Percentiles rank a stretch among this genome's conserved stretches.
phyloP scores from a whole-genome alignment of 2,329 filamentous ascomycete genomes.

The Ophiosphaerella herpotricha region DNA sequence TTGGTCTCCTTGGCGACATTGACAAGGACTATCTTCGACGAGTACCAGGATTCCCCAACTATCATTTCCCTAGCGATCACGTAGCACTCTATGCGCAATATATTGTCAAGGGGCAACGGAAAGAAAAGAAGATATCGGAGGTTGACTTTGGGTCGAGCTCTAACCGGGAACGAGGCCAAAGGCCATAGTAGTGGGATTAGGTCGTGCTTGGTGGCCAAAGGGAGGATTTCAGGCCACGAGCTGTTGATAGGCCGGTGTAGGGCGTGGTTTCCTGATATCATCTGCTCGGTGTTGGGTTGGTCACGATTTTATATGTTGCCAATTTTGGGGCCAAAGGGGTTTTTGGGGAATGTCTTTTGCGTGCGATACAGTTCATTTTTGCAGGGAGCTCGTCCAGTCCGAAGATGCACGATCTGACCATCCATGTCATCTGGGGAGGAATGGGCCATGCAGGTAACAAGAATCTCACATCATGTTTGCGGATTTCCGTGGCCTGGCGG shows the following conservation, averaged over 20 bases:
- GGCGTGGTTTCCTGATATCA: conserved; percentile 38
- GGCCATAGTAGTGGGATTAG: conserved; percentile 20
- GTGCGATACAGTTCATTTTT: conserved; percentile 12
- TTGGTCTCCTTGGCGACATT: conserved; percentile 81
- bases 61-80: conserved; percentile 93
- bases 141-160: conserved; percentile 45
- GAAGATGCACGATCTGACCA: conserved; percentile 20
- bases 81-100: conserved; percentile 89
- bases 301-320: conserved; percentile 24
- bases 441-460: conserved; percentile 28
- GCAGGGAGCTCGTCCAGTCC: conserved; percentile 22
- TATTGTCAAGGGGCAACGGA: conserved; percentile 77
- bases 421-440: conserved; percentile 22
- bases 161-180: conserved; percentile 29
- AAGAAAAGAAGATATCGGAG: conserved; percentile 64
- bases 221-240: conserved; percentile 23
- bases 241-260: conserved; percentile 39
- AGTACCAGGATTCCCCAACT: conserved; percentile 90
- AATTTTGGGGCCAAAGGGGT: conserved; percentile 28
- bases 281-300: conserved; percentile 40
- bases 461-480: conserved; percentile 41
- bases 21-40: conserved; percentile 83
- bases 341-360: conserved; percentile 31
- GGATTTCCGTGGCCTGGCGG: conserved; percentile 30
- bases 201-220: conserved; percentile 6